Base-by-base conservation (phyloP, 2,329 filamentous ascomycete species). In the Incumbomyces lentus region DNA sequence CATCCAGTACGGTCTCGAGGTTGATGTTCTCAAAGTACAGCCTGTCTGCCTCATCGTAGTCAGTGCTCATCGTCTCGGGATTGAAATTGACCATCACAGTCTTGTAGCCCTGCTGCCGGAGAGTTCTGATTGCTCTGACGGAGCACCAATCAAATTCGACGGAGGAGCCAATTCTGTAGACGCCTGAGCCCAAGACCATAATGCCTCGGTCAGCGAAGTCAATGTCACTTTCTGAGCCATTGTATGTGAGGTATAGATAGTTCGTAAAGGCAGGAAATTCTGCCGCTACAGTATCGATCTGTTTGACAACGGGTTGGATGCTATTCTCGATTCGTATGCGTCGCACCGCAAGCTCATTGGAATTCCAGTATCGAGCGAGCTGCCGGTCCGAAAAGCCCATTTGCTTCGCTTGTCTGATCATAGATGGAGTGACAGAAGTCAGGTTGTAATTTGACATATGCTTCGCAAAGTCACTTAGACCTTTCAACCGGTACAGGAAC, bases 131-230 rank as follows among this genome's bases (percentile, higher is more conserved):
- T 5, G 92, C 87, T 50, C 90, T 77, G 22, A 98, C 92, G 3
- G 92, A 95, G 65, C 92, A 96, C 92, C 92, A 98, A 67, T 98
- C 92, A 65, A 98, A 98, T 63, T 98, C 92, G 49, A 98, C 92
- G 0, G 90, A 95, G 0, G 89, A 95, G 55, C 92, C 92, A 54
- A 98, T 98, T 51, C 92, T 81, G 73, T 96, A 96, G 8, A 95
- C 89, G 66, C 90, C 90, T 29, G 89, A 95, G 12, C 90, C 90
- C 26, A 96, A 74, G 7, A 98, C 90, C 88, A 96, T 95, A 51
- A 95, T 78, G 60, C 92, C 92, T 52, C 90, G 81, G 61, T 98
- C 92, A 8, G 87, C 75, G 60, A 96, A 96, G 12, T 64, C 62
- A 46, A 96, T 72, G 59, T 98, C 92, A 55, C 85, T 82, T 65